phyloP scores from a whole-genome alignment of 495 filamentous ascomycete species.

The Neurospora africana region DNA sequence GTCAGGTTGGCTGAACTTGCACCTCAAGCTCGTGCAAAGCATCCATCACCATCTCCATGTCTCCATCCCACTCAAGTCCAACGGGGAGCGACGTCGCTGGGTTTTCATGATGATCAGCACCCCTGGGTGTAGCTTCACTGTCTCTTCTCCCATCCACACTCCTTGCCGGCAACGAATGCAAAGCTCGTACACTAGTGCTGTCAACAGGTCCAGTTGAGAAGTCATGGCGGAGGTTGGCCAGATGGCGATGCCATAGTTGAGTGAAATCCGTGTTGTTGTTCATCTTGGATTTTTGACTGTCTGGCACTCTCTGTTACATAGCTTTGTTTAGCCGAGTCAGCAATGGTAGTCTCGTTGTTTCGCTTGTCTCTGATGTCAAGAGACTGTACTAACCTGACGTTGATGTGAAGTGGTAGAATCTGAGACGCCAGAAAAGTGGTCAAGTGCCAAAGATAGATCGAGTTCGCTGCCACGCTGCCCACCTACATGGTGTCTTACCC shows the following conservation, averaged over 20 bases:
- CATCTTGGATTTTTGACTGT: background rate
- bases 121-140: background rate
- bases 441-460: background rate
- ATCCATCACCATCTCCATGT: conserved; percentile 14
- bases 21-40: conserved; percentile 13
- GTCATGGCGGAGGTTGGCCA: conserved; percentile 5
- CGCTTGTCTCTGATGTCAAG: background rate
- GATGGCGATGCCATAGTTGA: conserved; percentile 11
- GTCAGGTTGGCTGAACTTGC: background rate
- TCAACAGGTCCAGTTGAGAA: background rate
- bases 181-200: conserved; percentile 2
- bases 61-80: conserved; percentile 10
- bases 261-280: conserved; percentile 8
- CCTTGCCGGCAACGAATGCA: conserved; percentile 1
- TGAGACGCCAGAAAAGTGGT: background rate
- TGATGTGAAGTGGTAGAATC: background rate
- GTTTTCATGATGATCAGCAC: background rate
- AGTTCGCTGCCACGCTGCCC: background rate
- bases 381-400: background rate
- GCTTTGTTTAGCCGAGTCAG: background rate
- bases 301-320: background rate
- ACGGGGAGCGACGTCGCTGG: background rate
- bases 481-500: background rate
- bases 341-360: background rate
- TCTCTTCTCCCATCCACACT: background rate